A percentile compares a stretch with the other conserved stretches of the same genome.
Evolutionary conservation across 2,329 filamentous ascomycete genomes (phyloP).

Genomic region (Penicillium sp.): DNA sequence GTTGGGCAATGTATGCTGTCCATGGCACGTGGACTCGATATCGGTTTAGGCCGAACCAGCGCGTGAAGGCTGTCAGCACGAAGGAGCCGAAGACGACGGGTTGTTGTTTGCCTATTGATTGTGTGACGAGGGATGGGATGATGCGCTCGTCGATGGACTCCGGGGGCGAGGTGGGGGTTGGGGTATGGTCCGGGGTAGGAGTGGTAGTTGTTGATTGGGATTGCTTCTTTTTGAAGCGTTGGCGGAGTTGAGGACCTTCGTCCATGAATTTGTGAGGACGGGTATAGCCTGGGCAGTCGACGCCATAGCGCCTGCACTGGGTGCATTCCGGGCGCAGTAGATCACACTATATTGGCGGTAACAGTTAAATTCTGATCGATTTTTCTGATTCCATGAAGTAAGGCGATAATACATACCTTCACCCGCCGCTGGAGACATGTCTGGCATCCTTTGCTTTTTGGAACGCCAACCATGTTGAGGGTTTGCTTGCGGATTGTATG

Average conservation of each 20-base stretch:
- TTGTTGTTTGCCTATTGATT: slow-evolving; percentile 25
- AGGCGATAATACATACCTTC: slow-evolving; percentile 20
- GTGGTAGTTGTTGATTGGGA: not conserved
- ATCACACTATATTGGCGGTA: slow-evolving; percentile 25
- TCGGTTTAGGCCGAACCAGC: slow-evolving; percentile 29
- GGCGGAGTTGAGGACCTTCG: slow-evolving; percentile 33
- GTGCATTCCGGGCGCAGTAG: slow-evolving; percentile 30
- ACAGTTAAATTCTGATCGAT: not conserved
- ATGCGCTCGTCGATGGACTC: slow-evolving; percentile 28
- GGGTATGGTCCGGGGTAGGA: too few relatives aligned
- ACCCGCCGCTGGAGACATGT: slow-evolving; percentile 39
- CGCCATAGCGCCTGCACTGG: slow-evolving; percentile 37
- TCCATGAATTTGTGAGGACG: slow-evolving; percentile 36
- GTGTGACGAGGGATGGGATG: slow-evolving; percentile 26
- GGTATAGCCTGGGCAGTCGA: slow-evolving; percentile 35
- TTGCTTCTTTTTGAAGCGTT: slow-evolving; percentile 25
- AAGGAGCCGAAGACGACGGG: slow-evolving; percentile 29
- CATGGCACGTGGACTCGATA: slow-evolving; percentile 28
- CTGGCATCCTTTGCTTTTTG: slow-evolving; percentile 40
- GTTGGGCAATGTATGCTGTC: slow-evolving; percentile 25
- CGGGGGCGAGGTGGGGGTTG: not conserved
- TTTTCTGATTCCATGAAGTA: not conserved
- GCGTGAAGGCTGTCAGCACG: slow-evolving; percentile 26
- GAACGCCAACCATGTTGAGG: slow-evolving; percentile 37
- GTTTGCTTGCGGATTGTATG: not conserved